Base-by-base conservation (phyloP, 1,139 yeast species). In the Arxiozyma bovina region DNA sequence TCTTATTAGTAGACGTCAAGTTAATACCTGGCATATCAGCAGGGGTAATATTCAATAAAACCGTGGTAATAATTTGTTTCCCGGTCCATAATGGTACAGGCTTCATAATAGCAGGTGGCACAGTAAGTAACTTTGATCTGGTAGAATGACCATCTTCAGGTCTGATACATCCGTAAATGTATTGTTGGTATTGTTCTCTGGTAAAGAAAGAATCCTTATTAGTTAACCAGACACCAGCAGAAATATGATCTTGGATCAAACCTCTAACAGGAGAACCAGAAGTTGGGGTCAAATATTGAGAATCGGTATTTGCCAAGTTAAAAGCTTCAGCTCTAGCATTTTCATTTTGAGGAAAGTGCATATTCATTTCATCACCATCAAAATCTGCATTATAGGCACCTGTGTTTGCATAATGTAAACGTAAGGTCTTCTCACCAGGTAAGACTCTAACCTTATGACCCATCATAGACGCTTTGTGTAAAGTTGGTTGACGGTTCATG, bases 391-490 rank as follows among this genome's bases (percentile, higher is more conserved):
- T 94, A 74, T 90, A 90, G 53, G 99, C 97, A 75, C 98, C 98
- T 50, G 99, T 94, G 71, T 94, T 94, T 63, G 99, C 99, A 72
- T 94, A 94, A 73, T 94, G 99, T 72, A 94, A 78, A 70, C 99
- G 82, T 64, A 94, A 77, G 4, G 99, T 94, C 77, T 94, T 94
- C 70, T 94, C 99, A 58, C 96, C 96, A 3, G 98, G 99, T 64
- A 94, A 78, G 44, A 94, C 98, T 66, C 97, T 82, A 49, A 93
- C 99, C 69, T 86, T 88, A 74, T 94, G 99, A 63, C 99, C 99
- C 99, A 94, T 94, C 96, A 94, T 94, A 34, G 99, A 94, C 53
- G 99, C 99, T 74, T 94, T 94, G 76, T 94, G 99, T 71, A 94
- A 80, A 23, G 99, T 91, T 52, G 99, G 99, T 76, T 94, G 99